Conservation (phyloP, 1,284 basidiomycete species). For the Exobasidium cylindrosporum region DNA sequence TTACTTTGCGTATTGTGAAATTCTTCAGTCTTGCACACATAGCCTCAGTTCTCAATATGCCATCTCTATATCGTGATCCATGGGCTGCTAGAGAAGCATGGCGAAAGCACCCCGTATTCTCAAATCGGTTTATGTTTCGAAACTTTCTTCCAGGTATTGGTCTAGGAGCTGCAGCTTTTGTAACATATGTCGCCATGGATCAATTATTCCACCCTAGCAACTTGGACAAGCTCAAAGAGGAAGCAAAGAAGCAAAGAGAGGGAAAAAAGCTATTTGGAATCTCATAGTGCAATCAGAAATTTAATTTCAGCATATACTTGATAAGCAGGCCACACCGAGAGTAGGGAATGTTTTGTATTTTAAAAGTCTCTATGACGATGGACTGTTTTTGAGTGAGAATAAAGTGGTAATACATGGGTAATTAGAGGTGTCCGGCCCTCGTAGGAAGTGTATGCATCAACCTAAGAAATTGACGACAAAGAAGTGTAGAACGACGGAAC, state of each 20-base stretch:
- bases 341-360: too few species aligned
- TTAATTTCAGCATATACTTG: background rate
- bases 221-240: conserved; percentile 50
- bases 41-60: conserved; percentile 24
- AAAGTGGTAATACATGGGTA: too few species aligned
- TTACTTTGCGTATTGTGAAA: too few species aligned
- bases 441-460: too few species aligned
- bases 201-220: conserved; percentile 44
- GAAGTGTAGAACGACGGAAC: conserved; percentile 92
- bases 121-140: conserved; percentile 43
- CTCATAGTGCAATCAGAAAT: background rate
- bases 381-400: too few species aligned
- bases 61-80: conserved; percentile 48
- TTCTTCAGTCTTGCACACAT: background rate
- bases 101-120: conserved; percentile 55
- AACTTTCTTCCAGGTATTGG: conserved; percentile 54
- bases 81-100: conserved; percentile 55
- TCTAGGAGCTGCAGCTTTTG: conserved; percentile 45
- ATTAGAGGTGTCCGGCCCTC: too few species aligned
- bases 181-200: conserved; percentile 30
- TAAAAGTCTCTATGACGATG: too few species aligned
- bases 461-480: conserved; percentile 97
- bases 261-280: conserved; percentile 6
- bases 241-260: conserved; percentile 37
- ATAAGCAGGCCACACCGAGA: background rate